Base-by-base conservation (phyloP, 257 asterid species). In the Leptodermis oblonga region DNA sequence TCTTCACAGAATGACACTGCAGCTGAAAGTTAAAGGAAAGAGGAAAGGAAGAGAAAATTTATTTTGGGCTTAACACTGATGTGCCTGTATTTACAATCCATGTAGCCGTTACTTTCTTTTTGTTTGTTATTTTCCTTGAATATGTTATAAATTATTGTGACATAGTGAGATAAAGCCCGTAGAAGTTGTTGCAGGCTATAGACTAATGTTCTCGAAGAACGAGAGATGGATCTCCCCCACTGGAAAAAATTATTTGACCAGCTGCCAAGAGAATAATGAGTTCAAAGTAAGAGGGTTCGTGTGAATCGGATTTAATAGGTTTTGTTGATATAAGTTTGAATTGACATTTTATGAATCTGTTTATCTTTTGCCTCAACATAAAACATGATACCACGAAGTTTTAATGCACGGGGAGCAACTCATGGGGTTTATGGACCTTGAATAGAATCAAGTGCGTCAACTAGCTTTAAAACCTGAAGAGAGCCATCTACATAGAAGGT, bases 1-100 rank as follows among this genome's bases (percentile, higher is more conserved):
- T 34, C 39, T 60, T 13, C 14, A 31, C 59, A 34, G 13, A 18
- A 18, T 15, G 23, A 31, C 23, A 31, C 65, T 60, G 4, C 46
- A 31, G 41, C 65, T 17, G 65, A 60, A 33, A 58, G 64, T n/a
- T 30, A 28, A 58, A 60, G 45, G 45, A 60, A 31, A 60, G 28
- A 5, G 39, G 26, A 33, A 60, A 30, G 45, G 33, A 28, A 28
- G 39, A 56, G 63, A 56, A 28, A 28, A 15, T 15, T 56, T 22
- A 49, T 14, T 20, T 53, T 53, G 59, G 25, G 31, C 25, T 6
- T 53, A 53, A 53, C 59, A 23, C 2, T 28, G 31, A 53, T 1
- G 59, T 53, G 59, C 39, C 33, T 60, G 25, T 0, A 60, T 33
- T 33, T 33, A 34, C 23, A n/a, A 34, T 17, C 11, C 65, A 33